Evolutionary conservation across 345 rosid genomes (phyloP), one percentile per base, ranked within the genome.

Genomic region (Nasturtium officinale): DNA sequence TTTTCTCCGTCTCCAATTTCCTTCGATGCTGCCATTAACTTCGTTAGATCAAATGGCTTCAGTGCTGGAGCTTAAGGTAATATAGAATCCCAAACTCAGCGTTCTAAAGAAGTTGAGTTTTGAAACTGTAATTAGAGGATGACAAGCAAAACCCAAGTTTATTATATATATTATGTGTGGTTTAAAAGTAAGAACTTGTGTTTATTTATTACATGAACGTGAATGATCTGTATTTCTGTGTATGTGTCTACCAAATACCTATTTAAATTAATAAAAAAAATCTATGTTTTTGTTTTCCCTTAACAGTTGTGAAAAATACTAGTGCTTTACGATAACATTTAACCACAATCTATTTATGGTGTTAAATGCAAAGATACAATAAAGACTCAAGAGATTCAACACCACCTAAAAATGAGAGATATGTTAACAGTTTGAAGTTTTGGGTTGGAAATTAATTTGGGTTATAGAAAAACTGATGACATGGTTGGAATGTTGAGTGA

Each of bases 1-100:
- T 45, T 71, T 67, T 59, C 73, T 59, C 80, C 77, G 21, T 65
- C 77, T 16, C 32, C 57, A 32, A 21, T 51, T 50, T 54, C 51
- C 3, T 71, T 65, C 16, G 73, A 59, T 33, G 69, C 57, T 64
- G 77, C 72, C 54, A 2, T 64, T 57, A 38, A 58, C 71, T 71
- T 71, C 25, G 40, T 40, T 17, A 54, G 59, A 69, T 51, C 11
- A 26, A 69, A 62, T 69, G 50, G 8, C 37, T 68, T 52, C 13
- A 42, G 51, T 61, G 58, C 51, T 23, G 59, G 65, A 33, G 71
- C 69, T 54, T 76, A 62, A 67, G 48, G 32, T 53, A 40, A 65
- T 5, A 20, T 51, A 50, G 11, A 59, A 51, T 29, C 29, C 37
- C 54, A 7, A 67, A 68, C 63, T 58, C 74, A 32, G 50, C 10